Conservation (phyloP, 345 rosid genomes). For the Erodium maritimum region DNA sequence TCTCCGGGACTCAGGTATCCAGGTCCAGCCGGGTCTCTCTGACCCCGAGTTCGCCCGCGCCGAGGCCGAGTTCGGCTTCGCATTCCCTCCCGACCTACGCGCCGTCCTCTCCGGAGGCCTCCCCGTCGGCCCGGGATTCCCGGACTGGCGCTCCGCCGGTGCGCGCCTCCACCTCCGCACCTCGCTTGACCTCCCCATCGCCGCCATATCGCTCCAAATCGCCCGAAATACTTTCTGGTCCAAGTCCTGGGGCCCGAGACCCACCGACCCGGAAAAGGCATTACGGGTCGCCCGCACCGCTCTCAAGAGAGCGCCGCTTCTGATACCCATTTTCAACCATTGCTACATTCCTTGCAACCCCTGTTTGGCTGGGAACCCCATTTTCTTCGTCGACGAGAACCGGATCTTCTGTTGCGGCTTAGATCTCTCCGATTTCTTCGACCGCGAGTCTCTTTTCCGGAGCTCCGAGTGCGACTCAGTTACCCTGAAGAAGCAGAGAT, state of each 20-base stretch:
- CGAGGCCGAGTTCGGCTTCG: conserved; percentile 85
- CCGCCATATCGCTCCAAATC: conserved; percentile 82
- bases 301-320: conserved; percentile 71
- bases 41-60: conserved; percentile 79
- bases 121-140: conserved; percentile 82
- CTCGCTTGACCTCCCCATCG: conserved; percentile 73
- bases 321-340: conserved; percentile 85
- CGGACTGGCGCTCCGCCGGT: conserved; percentile 84
- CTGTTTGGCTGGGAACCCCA: conserved; percentile 80
- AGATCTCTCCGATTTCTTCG: conserved; percentile 83
- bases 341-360: conserved; percentile 92
- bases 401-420: conserved; percentile 85
- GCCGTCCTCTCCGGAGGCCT: conserved; percentile 80
- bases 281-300: conserved; percentile 76
- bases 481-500: conserved; percentile 42
- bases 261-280: conserved; percentile 73
- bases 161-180: conserved; percentile 72
- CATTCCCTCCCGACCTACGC: conserved; percentile 92
- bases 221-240: conserved; percentile 85
- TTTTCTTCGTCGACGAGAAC: conserved; percentile 80
- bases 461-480: conserved; percentile 34
- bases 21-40: conserved; percentile 68
- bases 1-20: conserved; percentile 52
- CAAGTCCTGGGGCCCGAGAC: conserved; percentile 83
- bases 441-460: conserved; percentile 62